Evolutionary conservation across 768 basidiomycete genomes (phyloP).

Genomic region (Trametes gibbosa): DNA sequence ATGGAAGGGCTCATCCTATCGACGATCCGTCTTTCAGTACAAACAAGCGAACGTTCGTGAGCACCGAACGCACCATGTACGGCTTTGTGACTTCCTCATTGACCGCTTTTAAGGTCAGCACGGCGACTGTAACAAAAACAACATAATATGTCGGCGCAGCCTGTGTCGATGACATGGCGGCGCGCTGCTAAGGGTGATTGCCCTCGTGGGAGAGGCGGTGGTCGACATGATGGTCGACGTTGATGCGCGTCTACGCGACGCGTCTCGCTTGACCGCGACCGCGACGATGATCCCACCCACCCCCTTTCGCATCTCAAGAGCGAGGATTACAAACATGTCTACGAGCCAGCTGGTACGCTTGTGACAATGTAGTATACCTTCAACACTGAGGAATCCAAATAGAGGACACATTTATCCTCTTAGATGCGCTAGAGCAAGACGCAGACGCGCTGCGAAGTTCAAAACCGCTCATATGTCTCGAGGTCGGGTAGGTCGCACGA

Average conservation of each 20-base stretch:
- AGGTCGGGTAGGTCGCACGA: constrained; percentile 68
- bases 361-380: neutral
- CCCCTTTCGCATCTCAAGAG: constrained; percentile 78
- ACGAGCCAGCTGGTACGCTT: constrained; percentile 83
- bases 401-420: constrained; percentile 96
- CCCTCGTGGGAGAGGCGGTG: neutral
- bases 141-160: constrained; percentile 28
- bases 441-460: constrained; percentile 50
- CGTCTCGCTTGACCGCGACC: constrained; percentile 1
- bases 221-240: too few species aligned
- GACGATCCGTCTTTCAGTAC: neutral
- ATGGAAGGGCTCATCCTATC: constrained; percentile 94
- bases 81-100: constrained; percentile 39
- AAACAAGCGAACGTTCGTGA: neutral
- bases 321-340: constrained; percentile 74
- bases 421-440: constrained; percentile 92
- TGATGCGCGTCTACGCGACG: constrained; percentile 8
- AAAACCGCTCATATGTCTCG: constrained; percentile 69
- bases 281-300: constrained; percentile 88
- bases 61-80: constrained; percentile 37
- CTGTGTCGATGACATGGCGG: constrained; percentile 23
- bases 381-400: neutral
- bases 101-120: constrained; percentile 33
- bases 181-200: neutral
- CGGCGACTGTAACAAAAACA: constrained; percentile 28